A percentile compares a stretch with the other conserved stretches of the same genome.
These are phyloP conservation scores for Bonia amplexicaulis DNA, from an alignment of 176 grass and related monocot genomes.

Conservation along the genomic window DNA sequence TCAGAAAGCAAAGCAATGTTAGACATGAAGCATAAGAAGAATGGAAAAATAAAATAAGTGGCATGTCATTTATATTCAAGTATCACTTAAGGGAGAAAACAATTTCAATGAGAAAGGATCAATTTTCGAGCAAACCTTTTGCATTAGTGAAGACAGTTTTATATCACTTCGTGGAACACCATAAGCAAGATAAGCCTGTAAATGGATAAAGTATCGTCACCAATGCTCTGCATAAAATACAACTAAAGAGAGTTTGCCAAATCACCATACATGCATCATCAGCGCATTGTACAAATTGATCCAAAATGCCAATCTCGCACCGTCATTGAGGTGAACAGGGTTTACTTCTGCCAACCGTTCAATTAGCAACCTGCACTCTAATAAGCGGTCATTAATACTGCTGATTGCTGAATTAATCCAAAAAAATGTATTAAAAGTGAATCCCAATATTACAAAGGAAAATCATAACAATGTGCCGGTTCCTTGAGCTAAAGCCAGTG, in stretches of 20 bases:
- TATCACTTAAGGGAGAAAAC: neutral
- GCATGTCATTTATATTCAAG: neutral
- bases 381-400: slow-evolving; percentile 23
- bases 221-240: neutral
- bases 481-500: neutral
- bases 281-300: slow-evolving; percentile 93
- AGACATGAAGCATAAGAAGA: neutral
- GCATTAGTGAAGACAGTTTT: slow-evolving; percentile 89
- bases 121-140: slow-evolving; percentile 58
- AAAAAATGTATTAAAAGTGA: neutral
- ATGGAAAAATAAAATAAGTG: neutral
- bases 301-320: slow-evolving; percentile 88
- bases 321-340: slow-evolving; percentile 56
- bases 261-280: slow-evolving; percentile 79
- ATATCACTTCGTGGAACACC: slow-evolving; percentile 84
- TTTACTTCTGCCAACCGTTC: slow-evolving; percentile 91
- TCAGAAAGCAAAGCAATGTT: neutral
- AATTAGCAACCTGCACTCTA: slow-evolving; percentile 63
- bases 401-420: neutral
- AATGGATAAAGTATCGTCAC: neutral
- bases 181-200: slow-evolving; percentile 95
- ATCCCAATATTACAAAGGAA: neutral
- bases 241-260: neutral
- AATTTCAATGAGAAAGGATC: neutral
- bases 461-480: neutral